Percentiles rank a stretch among this genome's conserved stretches.
Evolutionary conservation across 305 asterid species (phyloP).

Genomic region (Stenogyne calaminthoides): DNA sequence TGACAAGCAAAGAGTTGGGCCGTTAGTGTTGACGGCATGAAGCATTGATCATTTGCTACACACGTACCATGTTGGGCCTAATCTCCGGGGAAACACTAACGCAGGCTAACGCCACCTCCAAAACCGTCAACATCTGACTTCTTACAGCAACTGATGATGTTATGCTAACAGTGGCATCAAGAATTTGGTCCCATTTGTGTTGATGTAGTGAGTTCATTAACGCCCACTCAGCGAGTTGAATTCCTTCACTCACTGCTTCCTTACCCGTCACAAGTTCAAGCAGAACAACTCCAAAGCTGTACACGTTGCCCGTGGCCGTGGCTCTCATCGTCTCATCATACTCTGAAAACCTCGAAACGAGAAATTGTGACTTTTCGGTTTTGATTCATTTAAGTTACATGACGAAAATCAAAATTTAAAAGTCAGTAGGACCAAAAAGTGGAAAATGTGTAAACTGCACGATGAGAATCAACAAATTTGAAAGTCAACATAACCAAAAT

Average conservation of each 20-base stretch:
- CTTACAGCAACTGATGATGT: conserved; percentile 56
- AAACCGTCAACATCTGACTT: conserved; percentile 76
- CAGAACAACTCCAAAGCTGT: conserved; percentile 79
- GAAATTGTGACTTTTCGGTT: too few relatives aligned
- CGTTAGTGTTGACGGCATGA: background rate
- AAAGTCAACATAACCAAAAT: too few relatives aligned
- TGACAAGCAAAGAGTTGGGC: too few relatives aligned
- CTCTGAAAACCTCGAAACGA: too few relatives aligned
- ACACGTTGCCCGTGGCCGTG: conserved; percentile 75
- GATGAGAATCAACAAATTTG: too few relatives aligned
- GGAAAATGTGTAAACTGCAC: too few relatives aligned
- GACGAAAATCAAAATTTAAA: too few relatives aligned
- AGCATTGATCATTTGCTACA: conserved; percentile 58
- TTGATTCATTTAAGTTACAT: too few relatives aligned
- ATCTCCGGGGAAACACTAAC: conserved; percentile 62
- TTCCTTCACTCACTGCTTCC: conserved; percentile 78
- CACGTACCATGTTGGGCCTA: conserved; percentile 81
- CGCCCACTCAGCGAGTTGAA: conserved; percentile 68
- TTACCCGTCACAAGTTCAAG: conserved; percentile 78
- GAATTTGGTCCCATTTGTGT: background rate
- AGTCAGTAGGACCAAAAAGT: too few relatives aligned
- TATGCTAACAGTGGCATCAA: conserved; percentile 35
- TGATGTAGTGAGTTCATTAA: conserved; percentile 43
- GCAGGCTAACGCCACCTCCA: conserved; percentile 73
- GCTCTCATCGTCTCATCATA: conserved; percentile 83